Percentiles rank a stretch among this genome's conserved stretches.
Evolutionary conservation across 1,284 basidiomycete genomes (phyloP).

Genomic region (Fomitiporia mediterranea): DNA sequence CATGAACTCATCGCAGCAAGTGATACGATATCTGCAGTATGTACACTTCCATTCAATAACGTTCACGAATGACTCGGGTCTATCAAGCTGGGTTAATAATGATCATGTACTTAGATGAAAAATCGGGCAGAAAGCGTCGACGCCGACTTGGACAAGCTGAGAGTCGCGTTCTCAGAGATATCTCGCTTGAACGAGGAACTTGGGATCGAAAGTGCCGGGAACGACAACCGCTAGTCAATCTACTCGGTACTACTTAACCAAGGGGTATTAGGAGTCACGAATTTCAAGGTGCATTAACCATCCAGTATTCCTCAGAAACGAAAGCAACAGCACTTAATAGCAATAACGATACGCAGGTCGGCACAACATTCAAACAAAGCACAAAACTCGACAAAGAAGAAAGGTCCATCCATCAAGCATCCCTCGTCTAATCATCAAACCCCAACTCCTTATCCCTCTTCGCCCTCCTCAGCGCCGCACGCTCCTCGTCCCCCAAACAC

Average conservation of each 20-base stretch:
- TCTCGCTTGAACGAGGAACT: slow-evolving; percentile 68
- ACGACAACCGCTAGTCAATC: slow-evolving; percentile 4
- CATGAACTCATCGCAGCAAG: slow-evolving; percentile 90
- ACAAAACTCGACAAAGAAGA: background rate
- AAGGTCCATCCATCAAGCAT: too few species aligned
- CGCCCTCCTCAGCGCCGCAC: slow-evolving; percentile 50
- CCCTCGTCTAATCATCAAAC: slow-evolving; percentile 47
- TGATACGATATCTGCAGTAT: slow-evolving; percentile 82
- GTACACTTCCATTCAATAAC: slow-evolving; percentile 27
- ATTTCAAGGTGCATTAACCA: too few species aligned
- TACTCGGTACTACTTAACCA: too few species aligned
- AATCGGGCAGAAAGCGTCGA: slow-evolving; percentile 78
- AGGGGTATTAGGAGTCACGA: too few species aligned
- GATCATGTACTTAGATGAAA: slow-evolving; percentile 66
- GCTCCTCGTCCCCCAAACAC: slow-evolving; percentile 57
- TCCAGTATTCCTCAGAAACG: background rate
- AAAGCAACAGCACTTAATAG: slow-evolving; percentile 2
- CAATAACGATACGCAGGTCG: background rate
- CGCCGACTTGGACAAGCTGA: slow-evolving; percentile 73
- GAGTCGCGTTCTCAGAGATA: slow-evolving; percentile 78
- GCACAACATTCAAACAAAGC: background rate
- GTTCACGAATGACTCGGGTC: too few species aligned
- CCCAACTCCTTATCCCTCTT: slow-evolving; percentile 63
- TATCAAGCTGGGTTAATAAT: background rate
- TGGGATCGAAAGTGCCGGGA: slow-evolving; percentile 29